Conservation (phyloP, 2,329 filamentous ascomycete species). For the Arthrobotrys pseudoclavata region DNA sequence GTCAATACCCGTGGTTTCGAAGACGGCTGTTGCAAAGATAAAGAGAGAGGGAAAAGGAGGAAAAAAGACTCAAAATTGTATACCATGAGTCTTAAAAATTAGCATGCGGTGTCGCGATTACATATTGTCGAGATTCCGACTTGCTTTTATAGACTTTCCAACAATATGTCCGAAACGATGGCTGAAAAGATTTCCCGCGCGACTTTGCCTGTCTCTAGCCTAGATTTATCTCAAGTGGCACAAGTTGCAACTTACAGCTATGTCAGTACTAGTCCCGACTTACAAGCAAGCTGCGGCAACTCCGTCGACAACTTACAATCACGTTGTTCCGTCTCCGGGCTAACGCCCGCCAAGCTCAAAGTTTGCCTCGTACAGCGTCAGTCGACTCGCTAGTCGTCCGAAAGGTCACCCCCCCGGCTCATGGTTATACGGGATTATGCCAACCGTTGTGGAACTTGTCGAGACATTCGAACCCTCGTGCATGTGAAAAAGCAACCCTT, state of each 20-base stretch:
- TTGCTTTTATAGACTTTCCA: constrained; percentile 31
- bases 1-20: background rate
- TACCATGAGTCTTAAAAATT: background rate
- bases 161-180: background rate
- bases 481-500: background rate
- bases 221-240: constrained; percentile 24
- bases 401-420: background rate
- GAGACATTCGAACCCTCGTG: background rate
- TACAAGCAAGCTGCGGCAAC: constrained; percentile 26
- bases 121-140: constrained; percentile 2
- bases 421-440: constrained; percentile 11
- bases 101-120: constrained; percentile 6
- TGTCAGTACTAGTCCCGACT: background rate
- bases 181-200: constrained; percentile 42
- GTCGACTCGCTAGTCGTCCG: constrained; percentile 8
- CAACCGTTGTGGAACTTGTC: background rate
- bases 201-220: constrained; percentile 46
- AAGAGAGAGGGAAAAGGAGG: background rate
- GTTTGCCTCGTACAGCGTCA: constrained; percentile 29
- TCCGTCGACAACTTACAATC: constrained; percentile 16
- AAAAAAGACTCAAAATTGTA: background rate
- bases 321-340: constrained; percentile 28
- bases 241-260: constrained; percentile 7
- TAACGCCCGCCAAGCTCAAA: background rate
- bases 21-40: background rate